Base-by-base conservation (phyloP, 1,139 yeast species). In the Blastobotrys petasosporus region DNA sequence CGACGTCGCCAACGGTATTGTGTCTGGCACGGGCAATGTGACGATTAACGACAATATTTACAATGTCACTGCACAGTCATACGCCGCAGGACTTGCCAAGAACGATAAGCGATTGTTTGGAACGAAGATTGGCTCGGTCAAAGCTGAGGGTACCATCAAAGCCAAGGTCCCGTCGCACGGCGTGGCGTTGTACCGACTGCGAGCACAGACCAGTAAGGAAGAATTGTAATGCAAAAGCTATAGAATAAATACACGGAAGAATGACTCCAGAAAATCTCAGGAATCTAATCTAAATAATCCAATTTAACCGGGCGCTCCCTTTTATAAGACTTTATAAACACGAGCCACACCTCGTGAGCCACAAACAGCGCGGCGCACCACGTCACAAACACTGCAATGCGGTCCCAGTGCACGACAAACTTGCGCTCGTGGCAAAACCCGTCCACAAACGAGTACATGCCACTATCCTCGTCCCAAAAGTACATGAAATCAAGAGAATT, bases 381-480 rank as follows among this genome's bases (percentile, higher is more conserved):
- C 25, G 25, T 4, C 7, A 20, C 25, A 7, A 20, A 20, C 15
- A 32, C 17, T 9, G 37, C 25, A 20, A 20, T 20, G 25, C 25
- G 25, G 25, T 20, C 25, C 25, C 25, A 20, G 7, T 20, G 25
- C 25, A 20, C 25, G 25, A 20, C 39, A 44, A 57, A 57, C 20
- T 17, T 38, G 8, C 42, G 41, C 8, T 49, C 44, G 39, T 57
- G 60, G 31, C 60, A 57, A 39, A 57, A 57, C 15, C 58, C 59
- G 31, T 47, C 46, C 5, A 54, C 57, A 51, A 57, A 57, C 17
- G 58, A 53, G 44, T 57, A 57, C 56, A 57, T 53, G 32, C 60
- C 60, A 23, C 44, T 50, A 16, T 41, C 31, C 37, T 57, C 60
- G 25, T 51, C 39, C 58, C 59, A 57, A 33, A 57, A 47, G 36